A percentile compares a stretch with the other conserved stretches of the same genome.
phyloP scores from a whole-genome alignment of 2,329 filamentous ascomycete species.

The Penicillium sp. region DNA sequence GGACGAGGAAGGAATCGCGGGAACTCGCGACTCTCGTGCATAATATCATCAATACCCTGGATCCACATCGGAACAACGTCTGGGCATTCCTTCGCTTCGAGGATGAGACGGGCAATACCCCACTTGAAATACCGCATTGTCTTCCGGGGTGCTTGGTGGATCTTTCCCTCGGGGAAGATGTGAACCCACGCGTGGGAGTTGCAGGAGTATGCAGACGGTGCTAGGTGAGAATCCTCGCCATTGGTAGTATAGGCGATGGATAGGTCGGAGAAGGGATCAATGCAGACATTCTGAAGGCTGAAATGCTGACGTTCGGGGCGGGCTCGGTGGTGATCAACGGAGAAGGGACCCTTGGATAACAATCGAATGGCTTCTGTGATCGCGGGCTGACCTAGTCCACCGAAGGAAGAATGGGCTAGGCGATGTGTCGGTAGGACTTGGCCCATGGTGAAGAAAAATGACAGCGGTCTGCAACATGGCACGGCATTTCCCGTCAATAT shows the following conservation, averaged over 20 bases:
- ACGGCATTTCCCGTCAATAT: constrained; percentile 4
- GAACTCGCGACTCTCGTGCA: constrained; percentile 80
- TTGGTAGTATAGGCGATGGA: constrained; percentile 46
- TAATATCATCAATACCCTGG: constrained; percentile 83
- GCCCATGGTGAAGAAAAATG: constrained; percentile 83
- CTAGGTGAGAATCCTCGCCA: constrained; percentile 58
- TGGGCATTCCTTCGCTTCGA: constrained; percentile 85
- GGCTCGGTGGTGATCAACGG: constrained; percentile 51
- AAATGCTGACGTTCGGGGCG: constrained; percentile 39
- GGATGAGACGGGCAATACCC: constrained; percentile 87
- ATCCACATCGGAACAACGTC: constrained; percentile 94
- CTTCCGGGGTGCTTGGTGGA: constrained; percentile 80
- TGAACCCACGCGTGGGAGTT: constrained; percentile 86
- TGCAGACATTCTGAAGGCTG: constrained; percentile 47
- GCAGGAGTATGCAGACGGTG: constrained; percentile 71
- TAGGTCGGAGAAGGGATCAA: constrained; percentile 53
- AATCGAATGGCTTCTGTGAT: constrained; percentile 84
- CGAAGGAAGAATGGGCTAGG: constrained; percentile 73
- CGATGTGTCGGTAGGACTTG: constrained; percentile 92
- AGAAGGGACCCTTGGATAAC: constrained; percentile 70
- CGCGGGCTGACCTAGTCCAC: constrained; percentile 88
- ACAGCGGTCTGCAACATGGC: constrained; percentile 59
- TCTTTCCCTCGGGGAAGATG: constrained; percentile 92
- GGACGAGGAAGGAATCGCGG: constrained; percentile 80
- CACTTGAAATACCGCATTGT: constrained; percentile 97